Percentiles rank a stretch among this genome's conserved stretches.
Evolutionary conservation across 306 rosid genomes (phyloP).

Genomic region (Quercus agrifolia): DNA sequence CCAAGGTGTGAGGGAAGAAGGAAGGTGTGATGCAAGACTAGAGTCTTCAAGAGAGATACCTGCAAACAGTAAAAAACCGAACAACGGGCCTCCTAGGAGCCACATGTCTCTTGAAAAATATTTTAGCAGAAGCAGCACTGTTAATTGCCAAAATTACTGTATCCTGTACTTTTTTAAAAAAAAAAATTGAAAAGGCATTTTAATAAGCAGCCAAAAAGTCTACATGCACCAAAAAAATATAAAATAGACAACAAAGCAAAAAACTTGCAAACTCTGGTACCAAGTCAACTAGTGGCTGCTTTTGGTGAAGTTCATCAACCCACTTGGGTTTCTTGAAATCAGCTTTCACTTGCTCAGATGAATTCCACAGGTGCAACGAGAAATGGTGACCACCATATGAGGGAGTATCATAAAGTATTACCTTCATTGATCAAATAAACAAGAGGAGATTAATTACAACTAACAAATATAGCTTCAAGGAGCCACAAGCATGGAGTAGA

Average conservation of each 20-base stretch:
- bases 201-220: slow-evolving; percentile 19
- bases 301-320: slow-evolving; percentile 67
- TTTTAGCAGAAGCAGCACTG: slow-evolving; percentile 58
- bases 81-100: slow-evolving; percentile 41
- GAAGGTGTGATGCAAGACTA: neutral
- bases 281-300: slow-evolving; percentile 55
- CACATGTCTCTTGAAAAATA: slow-evolving; percentile 36
- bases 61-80: slow-evolving; percentile 30
- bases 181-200: slow-evolving; percentile 15
- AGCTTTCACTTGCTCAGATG: slow-evolving; percentile 42
- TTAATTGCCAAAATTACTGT: slow-evolving; percentile 74
- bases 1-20: neutral
- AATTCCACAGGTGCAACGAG: slow-evolving; percentile 41
- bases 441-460: slow-evolving; percentile 20
- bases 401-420: slow-evolving; percentile 73
- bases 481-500: slow-evolving; percentile 20
- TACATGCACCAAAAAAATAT: slow-evolving; percentile 22
- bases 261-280: slow-evolving; percentile 40
- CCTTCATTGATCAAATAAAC: slow-evolving; percentile 47
- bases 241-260: slow-evolving; percentile 14
- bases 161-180: slow-evolving; percentile 42
- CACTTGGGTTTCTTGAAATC: slow-evolving; percentile 66
- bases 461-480: slow-evolving; percentile 14
- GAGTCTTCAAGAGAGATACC: slow-evolving; percentile 36
- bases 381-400: slow-evolving; percentile 71